Conservation (phyloP, 176 grass and related monocot genomes). For the Carex cristatella region DNA sequence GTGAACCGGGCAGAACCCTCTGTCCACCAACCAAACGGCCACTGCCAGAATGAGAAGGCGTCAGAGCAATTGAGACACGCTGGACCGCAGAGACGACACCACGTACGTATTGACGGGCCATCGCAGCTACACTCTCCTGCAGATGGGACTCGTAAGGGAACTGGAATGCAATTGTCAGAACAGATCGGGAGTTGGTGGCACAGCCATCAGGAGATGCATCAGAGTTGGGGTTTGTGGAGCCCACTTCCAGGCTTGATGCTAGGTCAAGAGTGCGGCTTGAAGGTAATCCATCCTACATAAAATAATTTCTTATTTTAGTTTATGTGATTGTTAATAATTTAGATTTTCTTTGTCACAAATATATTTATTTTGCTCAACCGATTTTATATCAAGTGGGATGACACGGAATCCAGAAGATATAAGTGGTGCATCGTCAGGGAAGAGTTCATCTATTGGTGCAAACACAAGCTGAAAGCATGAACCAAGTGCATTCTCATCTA, state of each 20-base stretch:
- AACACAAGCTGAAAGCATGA: slow-evolving; percentile 98
- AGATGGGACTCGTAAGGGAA: slow-evolving; percentile 86
- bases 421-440: slow-evolving; percentile 89
- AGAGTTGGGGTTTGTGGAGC: slow-evolving; percentile 36
- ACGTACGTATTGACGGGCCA: slow-evolving; percentile 89
- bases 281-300: slow-evolving; percentile 53
- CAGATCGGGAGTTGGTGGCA: slow-evolving; percentile 53
- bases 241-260: slow-evolving; percentile 90
- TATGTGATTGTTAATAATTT: background rate
- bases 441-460: slow-evolving; percentile 89
- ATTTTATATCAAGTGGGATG: slow-evolving; percentile 79
- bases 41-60: slow-evolving; percentile 43
- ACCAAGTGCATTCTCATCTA: slow-evolving; percentile 89
- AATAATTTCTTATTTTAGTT: background rate
- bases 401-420: slow-evolving; percentile 91
- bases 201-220: slow-evolving; percentile 31
- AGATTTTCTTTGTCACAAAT: background rate
- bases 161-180: slow-evolving; percentile 93
- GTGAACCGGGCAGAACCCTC: slow-evolving; percentile 56
- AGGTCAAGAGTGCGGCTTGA: slow-evolving; percentile 77
- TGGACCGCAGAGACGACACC: slow-evolving; percentile 84
- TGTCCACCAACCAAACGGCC: slow-evolving; percentile 30
- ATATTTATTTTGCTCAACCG: slow-evolving; percentile 47
- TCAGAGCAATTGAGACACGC: slow-evolving; percentile 75
- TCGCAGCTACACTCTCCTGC: slow-evolving; percentile 75